phyloP scores from a whole-genome alignment of 257 asterid genomes.

The Solanum chiquidenum region DNA sequence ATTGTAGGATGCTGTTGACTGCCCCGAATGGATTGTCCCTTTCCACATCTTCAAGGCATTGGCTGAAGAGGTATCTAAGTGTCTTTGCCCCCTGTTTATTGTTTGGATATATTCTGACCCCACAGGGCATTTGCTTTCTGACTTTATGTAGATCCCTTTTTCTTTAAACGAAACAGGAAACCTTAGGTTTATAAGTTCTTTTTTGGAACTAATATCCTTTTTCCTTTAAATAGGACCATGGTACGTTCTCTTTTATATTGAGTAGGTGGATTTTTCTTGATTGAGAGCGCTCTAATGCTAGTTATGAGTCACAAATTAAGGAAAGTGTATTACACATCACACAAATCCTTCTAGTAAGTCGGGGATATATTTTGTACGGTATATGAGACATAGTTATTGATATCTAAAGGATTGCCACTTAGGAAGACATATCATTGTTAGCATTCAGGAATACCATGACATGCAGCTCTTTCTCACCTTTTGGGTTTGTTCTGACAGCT shows the following conservation, averaged over 20 bases:
- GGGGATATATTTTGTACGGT: background rate
- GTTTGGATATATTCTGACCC: background rate
- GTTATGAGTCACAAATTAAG: background rate
- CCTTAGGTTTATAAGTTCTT: background rate
- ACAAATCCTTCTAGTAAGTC: background rate
- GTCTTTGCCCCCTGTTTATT: background rate
- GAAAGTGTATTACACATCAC: background rate
- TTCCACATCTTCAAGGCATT: slow-evolving; percentile 72
- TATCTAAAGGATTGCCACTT: background rate
- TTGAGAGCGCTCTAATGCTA: background rate
- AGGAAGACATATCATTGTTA: background rate
- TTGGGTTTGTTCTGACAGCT: background rate
- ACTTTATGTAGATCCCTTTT: background rate
- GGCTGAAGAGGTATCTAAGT: slow-evolving; percentile 73
- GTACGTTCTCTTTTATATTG: background rate
- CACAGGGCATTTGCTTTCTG: background rate
- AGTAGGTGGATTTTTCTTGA: background rate
- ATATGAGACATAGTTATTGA: background rate
- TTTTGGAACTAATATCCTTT: background rate
- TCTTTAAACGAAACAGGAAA: background rate
- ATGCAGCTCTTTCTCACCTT: background rate
- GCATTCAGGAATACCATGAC: background rate
- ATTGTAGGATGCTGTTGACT: slow-evolving; percentile 91
- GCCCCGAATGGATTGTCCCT: slow-evolving; percentile 98
- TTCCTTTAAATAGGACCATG: background rate